Conservation (phyloP, 225 moss, liverwort and hornwort species). For the Takakia lepidozioides region DNA sequence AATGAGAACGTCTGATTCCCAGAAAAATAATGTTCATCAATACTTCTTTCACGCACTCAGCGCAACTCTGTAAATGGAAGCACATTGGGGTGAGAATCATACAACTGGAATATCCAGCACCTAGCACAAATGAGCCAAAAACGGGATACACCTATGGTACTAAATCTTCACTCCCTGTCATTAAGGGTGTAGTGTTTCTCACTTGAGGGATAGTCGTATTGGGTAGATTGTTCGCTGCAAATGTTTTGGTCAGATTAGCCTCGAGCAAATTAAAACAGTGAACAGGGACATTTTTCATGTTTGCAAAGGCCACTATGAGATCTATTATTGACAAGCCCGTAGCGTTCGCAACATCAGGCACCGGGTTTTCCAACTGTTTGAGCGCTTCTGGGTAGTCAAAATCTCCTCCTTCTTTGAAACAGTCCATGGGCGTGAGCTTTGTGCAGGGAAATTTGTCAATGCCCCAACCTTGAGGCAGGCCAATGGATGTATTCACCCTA, state of each 20-base stretch:
- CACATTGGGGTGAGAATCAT: no score
- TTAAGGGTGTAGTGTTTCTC: no score
- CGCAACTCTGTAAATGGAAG: no score
- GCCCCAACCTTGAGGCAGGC: constrained; percentile 80
- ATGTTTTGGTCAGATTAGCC: constrained; percentile 30
- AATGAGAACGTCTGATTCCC: no score
- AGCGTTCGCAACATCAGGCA: constrained; percentile 33
- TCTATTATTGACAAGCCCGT: constrained; percentile 30
- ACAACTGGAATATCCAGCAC: no score
- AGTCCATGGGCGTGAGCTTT: constrained; percentile 66
- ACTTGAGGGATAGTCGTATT: constrained; percentile 23
- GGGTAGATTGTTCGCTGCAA: constrained; percentile 4
- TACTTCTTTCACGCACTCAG: no score
- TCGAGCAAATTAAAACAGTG: constrained; percentile 28
- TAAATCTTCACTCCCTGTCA: no score
- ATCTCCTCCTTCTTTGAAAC: constrained; percentile 74
- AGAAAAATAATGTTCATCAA: no score
- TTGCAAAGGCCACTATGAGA: constrained; percentile 29
- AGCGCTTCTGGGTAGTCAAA: constrained; percentile 76
- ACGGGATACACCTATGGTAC: no score
- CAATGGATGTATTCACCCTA: constrained; percentile 7
- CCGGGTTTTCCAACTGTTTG: constrained; percentile 52
- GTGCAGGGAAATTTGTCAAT: constrained; percentile 69
- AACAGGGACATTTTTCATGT: constrained; percentile 24
- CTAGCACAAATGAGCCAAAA: no score